These are phyloP conservation scores for Abrus pulchellus DNA, from an alignment of 306 rosid genomes.

Conservation along the genomic window DNA sequence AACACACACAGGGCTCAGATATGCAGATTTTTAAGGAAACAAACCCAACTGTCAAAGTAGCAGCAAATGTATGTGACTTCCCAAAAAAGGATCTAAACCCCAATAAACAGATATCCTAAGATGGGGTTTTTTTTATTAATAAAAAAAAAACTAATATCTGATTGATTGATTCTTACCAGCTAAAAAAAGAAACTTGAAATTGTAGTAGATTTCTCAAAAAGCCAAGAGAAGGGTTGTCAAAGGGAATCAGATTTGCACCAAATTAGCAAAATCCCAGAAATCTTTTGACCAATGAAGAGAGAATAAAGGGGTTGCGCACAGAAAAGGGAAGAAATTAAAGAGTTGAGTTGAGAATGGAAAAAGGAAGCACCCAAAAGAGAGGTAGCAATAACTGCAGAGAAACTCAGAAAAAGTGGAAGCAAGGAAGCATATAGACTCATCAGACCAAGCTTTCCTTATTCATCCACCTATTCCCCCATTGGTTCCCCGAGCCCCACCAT, in stretches of 20 bases:
- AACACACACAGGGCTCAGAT: not conserved
- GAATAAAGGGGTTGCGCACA: slow-evolving; percentile 24
- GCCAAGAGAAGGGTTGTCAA: not conserved
- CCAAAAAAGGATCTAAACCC: slow-evolving; percentile 25
- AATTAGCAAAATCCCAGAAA: slow-evolving; percentile 55
- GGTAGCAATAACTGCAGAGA: slow-evolving; percentile 30
- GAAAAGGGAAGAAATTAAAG: slow-evolving; percentile 27
- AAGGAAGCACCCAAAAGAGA: slow-evolving; percentile 44
- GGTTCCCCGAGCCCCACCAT: slow-evolving; percentile 45
- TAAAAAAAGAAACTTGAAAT: slow-evolving; percentile 21
- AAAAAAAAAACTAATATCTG: not conserved
- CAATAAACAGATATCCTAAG: not conserved
- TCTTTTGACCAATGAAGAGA: slow-evolving; percentile 22
- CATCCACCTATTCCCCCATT: slow-evolving; percentile 44
- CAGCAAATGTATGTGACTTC: not conserved
- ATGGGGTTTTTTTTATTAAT: not conserved
- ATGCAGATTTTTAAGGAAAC: slow-evolving; percentile 17
- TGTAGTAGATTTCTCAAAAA: slow-evolving; percentile 8
- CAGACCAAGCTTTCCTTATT: slow-evolving; percentile 49
- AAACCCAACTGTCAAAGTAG: slow-evolving; percentile 9
- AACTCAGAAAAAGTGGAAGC: not conserved
- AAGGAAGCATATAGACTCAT: slow-evolving; percentile 6
- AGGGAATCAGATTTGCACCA: slow-evolving; percentile 38
- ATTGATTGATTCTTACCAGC: slow-evolving; percentile 37
- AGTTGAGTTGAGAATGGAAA: not conserved